These are phyloP conservation scores for Cryptosporidium ryanae DNA, from an alignment of 169 alveolate genomes.

Conservation along the genomic window DNA sequence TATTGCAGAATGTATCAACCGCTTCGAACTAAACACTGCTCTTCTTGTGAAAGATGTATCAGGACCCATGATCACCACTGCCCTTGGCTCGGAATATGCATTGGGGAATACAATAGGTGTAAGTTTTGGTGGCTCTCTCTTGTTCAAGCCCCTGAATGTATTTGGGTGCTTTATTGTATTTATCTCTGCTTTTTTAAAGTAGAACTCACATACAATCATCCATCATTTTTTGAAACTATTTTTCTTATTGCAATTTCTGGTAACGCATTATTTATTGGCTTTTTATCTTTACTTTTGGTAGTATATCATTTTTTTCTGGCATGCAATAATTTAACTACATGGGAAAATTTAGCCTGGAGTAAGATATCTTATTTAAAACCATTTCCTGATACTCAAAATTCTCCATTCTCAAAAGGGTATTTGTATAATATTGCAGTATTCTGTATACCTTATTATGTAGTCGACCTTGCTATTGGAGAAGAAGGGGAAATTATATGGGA, in stretches of 20 bases:
- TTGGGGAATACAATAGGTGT: constrained; percentile 82
- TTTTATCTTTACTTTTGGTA: constrained; percentile 61
- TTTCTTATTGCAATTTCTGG: constrained; percentile 18
- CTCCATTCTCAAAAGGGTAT: constrained; percentile 66
- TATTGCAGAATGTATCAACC: constrained; percentile 85
- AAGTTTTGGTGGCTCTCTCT: constrained; percentile 76
- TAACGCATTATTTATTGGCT: constrained; percentile 51
- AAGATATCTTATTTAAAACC: constrained; percentile 77
- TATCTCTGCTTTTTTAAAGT: constrained; percentile 26
- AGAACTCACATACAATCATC: constrained; percentile 12
- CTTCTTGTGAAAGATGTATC: constrained; percentile 86
- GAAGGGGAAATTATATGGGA: constrained; percentile 74
- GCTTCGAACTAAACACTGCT: constrained; percentile 87
- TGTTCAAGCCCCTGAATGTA: constrained; percentile 77
- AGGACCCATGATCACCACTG: constrained; percentile 92
- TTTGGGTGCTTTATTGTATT: constrained; percentile 49
- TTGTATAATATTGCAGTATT: constrained; percentile 57
- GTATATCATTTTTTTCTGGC: constrained; percentile 75
- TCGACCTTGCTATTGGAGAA: constrained; percentile 46
- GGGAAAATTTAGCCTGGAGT: constrained; percentile 79
- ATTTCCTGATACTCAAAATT: constrained; percentile 43
- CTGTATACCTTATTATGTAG: constrained; percentile 71
- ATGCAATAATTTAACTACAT: constrained; percentile 76
- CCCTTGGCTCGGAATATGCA: constrained; percentile 91
- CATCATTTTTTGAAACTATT: constrained; percentile 21